Base-by-base conservation (phyloP, 495 filamentous ascomycete species). In the Aspergillus funiculosus region DNA sequence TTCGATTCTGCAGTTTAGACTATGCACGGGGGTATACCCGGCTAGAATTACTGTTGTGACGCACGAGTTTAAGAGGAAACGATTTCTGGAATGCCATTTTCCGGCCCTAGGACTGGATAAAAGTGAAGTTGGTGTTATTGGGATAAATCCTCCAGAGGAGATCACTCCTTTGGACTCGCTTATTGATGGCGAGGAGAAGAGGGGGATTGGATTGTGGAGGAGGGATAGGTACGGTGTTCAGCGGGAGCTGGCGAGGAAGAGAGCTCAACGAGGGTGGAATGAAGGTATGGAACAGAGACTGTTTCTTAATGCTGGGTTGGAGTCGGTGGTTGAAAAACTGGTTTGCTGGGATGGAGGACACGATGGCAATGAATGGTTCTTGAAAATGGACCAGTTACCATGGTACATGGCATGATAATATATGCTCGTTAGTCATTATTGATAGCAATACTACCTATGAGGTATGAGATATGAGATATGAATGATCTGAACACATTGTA, bases 1-100 rank as follows among this genome's bases (percentile, higher is more conserved):
- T 52, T 83, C 83, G 3, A 53, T 89, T 6, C 48, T 81, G 5
- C 61, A 62, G 15, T 90, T 88, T 59, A 75, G 71, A 54, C 24
- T 48, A 14, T 54, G 67, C 17, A 67, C 64, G 1, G 64, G 70
- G 0, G 10, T 32, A 1, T 69, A 67, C 39, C 69, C 66, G 7
- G 29, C 34, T n/a, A 52, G 41, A 20, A 59, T 92, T 2, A 87
- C 79, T 9, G 71, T 94, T 10, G 73, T 94, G 34, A 84, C 80
- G 36, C 85, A 90, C 52, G 78, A 64, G 13, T 94, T 92, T 64
- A 94, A 94, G 54, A 67, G 75, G 26, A 51, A 56, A 1, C 72
- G 87, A 18, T 82, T 91, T 28, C 63, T 83, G 47, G 72, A 84
- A 17, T 69, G 75, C 11, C 87, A 94, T 62, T 79, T 83, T 36